Evolutionary conservation across 2,329 filamentous ascomycete genomes (phyloP).

Genomic region (Curvularia sp.): DNA sequence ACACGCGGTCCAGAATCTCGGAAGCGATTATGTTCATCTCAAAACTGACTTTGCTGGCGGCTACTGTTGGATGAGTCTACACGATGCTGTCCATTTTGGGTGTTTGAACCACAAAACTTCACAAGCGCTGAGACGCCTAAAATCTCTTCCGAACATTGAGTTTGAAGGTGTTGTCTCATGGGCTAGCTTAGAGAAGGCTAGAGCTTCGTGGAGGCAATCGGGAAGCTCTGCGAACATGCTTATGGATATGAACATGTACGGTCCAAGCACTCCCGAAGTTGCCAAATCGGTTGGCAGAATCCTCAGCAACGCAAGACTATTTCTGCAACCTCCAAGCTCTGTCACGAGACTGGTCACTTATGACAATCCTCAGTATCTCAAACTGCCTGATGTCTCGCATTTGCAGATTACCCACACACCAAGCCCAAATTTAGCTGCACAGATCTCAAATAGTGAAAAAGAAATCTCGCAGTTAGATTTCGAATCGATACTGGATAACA

Average conservation of each 20-base stretch:
- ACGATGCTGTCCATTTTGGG: background rate
- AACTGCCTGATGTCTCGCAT: constrained; percentile 11
- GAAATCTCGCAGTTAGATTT: constrained; percentile 8
- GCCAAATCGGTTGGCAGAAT: background rate
- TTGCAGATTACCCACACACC: background rate
- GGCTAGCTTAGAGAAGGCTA: background rate
- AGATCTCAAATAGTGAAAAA: background rate
- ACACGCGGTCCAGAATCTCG: background rate
- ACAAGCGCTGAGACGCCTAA: background rate
- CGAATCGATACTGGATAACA: constrained; percentile 9
- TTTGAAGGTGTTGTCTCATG: background rate
- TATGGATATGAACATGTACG: background rate
- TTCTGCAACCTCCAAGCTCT: constrained; percentile 8
- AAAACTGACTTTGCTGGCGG: background rate
- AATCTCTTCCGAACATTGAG: background rate
- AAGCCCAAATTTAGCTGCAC: background rate
- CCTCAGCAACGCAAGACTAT: constrained; percentile 1
- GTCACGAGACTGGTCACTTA: constrained; percentile 3
- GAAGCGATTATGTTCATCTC: background rate
- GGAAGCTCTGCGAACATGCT: background rate
- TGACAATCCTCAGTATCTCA: constrained; percentile 19
- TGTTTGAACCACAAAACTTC: constrained; percentile 1
- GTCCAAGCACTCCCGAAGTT: background rate
- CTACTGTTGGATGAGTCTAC: background rate
- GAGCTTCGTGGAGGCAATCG: background rate